Evolutionary conservation across 192 early-diverging fungal species (phyloP), one percentile per base, ranked within the genome.

Genomic region (Coemansia sp.): DNA sequence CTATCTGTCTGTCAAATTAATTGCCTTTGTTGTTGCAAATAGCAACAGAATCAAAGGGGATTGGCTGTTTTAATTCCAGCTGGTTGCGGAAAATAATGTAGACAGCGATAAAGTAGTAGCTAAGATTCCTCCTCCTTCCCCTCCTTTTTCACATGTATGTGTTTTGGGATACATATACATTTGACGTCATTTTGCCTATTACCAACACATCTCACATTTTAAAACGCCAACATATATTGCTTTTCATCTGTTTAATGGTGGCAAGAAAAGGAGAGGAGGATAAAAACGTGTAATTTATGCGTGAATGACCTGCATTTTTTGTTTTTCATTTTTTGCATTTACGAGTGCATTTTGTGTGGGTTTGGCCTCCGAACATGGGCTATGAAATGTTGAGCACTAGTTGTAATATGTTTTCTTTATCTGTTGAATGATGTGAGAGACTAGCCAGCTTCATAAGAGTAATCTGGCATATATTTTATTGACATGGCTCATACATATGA

Each of bases 241-340:
- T 6, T 54, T 26, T 26, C 26, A 26, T 26, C 3, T 26, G 26
- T 26, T 26, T 26, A 26, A 26, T 26, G 26, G 3, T 26, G 26
- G 26, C 26, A 26, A 26, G 26, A 26, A 26, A 26, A 26, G 26
- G 26, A 26, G 26, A 26, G 26, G 26, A 26, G 13, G 32, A 15
- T 3, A 39, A 59, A 59, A 59, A 59, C 57, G 57, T 59, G 57
- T 39, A 59, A 59, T 59, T 59, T 40, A 59, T 59, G 57, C 57
- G 57, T 16, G 18, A 16, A 59, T 18, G 18, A 22, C 39, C 16
- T 59, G n/a, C 21, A n/a, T 52, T 16, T 52, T 21, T 52, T 18
- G n/a, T 52, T 1, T 26, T 26, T 26, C 26, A 8, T 46, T 8
- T 22, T 52, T 11, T 52, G 57, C 36, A 54, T 21, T 26, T 59